Evolutionary conservation across 1,139 yeast genomes (phyloP), one percentile per base, ranked within the genome.

Genomic region (Sugiyamaella neomexicana): DNA sequence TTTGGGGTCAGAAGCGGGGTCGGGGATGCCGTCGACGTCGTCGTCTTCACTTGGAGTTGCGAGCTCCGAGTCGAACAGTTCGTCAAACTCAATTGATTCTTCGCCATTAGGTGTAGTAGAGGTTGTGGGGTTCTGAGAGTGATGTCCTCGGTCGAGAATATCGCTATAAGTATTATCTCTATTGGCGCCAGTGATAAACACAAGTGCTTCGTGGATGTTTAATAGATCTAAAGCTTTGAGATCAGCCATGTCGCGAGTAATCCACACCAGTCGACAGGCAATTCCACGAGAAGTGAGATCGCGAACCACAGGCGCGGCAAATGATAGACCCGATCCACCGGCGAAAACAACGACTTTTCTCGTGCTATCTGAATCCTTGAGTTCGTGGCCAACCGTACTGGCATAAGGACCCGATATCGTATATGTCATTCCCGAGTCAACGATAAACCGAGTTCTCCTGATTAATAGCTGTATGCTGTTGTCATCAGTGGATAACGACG

Each of bases 321-420:
- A 80, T 0, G 96, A 85, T 5, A 90, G 79, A 0, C 97, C 97
- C 0, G 95, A 82, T 0, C 97, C 97, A 7, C 97, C 97, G 36
- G 90, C 86, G 2, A 89, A 70, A 7, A 89, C 77, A 8, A 78
- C 68, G 0, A 84, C 80, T 51, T 80, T 76, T 25, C 41, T 78
- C 31, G 39, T 20, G 20, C 10, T 17, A 12, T 31, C 29, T 3
- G 23, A 4, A 15, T 43, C 9, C 8, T 40, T 40, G 27, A 34
- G 12, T 13, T 42, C 39, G 10, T 41, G 45, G 20, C 9, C 31
- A 10, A 40, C 32, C 9, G 45, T 39, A 16, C 41, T 32, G 9
- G 53, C 27, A 49, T 60, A 72, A 0, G 75, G 76, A 0, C 75
- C 73, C 45, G 57, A 56, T 2, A 68, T 53, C 1, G 65, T 53